Conservation (phyloP, 495 filamentous ascomycete genomes). For the Neurospora sp. region DNA sequence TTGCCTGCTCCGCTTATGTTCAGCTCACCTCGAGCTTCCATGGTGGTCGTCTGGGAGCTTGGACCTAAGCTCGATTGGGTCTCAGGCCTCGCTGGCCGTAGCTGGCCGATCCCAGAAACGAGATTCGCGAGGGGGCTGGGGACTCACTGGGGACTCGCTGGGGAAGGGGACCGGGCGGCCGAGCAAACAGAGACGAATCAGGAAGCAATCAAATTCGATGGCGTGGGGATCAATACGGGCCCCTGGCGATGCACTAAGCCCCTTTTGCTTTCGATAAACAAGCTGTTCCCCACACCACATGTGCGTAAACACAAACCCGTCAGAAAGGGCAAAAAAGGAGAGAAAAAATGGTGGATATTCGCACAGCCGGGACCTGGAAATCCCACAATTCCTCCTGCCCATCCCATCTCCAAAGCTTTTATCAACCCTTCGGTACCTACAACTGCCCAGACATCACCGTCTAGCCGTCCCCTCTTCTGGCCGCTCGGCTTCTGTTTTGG, state of each 20-base stretch:
- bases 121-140: background rate
- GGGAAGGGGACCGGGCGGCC: background rate
- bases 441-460: background rate
- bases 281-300: conserved; percentile 17
- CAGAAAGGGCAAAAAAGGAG: background rate
- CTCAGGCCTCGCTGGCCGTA: background rate
- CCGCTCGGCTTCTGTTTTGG: background rate
- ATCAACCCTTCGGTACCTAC: background rate
- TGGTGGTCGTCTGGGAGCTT: background rate
- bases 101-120: background rate
- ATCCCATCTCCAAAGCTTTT: background rate
- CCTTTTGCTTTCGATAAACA: conserved; percentile 25
- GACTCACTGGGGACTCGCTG: background rate
- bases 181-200: background rate
- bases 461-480: background rate
- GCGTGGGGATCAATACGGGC: conserved; percentile 7
- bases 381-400: background rate
- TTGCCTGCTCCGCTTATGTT: background rate
- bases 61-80: background rate
- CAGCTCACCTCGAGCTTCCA: background rate
- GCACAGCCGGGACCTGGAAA: background rate
- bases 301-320: conserved; percentile 18
- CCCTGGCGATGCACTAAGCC: conserved; percentile 17
- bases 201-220: conserved; percentile 9
- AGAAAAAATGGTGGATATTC: background rate